phyloP scores from a whole-genome alignment of 2,329 filamentous ascomycete species.

The Aspergillus jensenii region DNA sequence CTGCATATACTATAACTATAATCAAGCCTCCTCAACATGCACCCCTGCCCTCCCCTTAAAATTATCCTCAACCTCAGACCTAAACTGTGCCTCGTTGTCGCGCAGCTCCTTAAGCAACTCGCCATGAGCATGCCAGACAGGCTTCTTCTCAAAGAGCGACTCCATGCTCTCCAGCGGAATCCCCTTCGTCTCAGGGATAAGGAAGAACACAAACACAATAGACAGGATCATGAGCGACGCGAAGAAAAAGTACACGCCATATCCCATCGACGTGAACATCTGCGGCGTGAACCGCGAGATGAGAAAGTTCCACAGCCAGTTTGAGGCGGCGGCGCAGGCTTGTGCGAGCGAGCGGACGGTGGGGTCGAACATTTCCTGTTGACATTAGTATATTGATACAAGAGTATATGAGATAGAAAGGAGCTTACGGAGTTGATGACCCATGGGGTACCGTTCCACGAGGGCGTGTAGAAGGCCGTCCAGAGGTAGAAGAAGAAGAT shows the following conservation, averaged over 20 bases:
- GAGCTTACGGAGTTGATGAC: slow-evolving; percentile 61
- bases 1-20: neutral
- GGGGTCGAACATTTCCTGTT: slow-evolving; percentile 67
- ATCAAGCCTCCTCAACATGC: slow-evolving; percentile 4
- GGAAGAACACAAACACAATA: slow-evolving; percentile 59
- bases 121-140: slow-evolving; percentile 38
- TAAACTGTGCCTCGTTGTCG: slow-evolving; percentile 37
- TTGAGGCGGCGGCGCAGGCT: slow-evolving; percentile 57
- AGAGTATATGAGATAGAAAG: slow-evolving; percentile 3
- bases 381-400: neutral
- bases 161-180: slow-evolving; percentile 66
- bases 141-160: slow-evolving; percentile 51
- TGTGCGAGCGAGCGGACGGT: slow-evolving; percentile 70
- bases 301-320: slow-evolving; percentile 42
- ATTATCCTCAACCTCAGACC: slow-evolving; percentile 22
- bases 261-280: slow-evolving; percentile 48
- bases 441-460: slow-evolving; percentile 76
- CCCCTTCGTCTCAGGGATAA: slow-evolving; percentile 65
- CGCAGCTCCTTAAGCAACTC: slow-evolving; percentile 32
- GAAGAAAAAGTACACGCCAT: slow-evolving; percentile 68
- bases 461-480: slow-evolving; percentile 71
- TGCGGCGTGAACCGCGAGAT: slow-evolving; percentile 42
- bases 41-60: slow-evolving; percentile 8
- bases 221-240: slow-evolving; percentile 61
- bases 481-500: slow-evolving; percentile 71